A percentile compares a stretch with the other conserved stretches of the same genome.
Conservation (phyloP, 345 rosid genomes). For the Hibiscus trionum region DNA sequence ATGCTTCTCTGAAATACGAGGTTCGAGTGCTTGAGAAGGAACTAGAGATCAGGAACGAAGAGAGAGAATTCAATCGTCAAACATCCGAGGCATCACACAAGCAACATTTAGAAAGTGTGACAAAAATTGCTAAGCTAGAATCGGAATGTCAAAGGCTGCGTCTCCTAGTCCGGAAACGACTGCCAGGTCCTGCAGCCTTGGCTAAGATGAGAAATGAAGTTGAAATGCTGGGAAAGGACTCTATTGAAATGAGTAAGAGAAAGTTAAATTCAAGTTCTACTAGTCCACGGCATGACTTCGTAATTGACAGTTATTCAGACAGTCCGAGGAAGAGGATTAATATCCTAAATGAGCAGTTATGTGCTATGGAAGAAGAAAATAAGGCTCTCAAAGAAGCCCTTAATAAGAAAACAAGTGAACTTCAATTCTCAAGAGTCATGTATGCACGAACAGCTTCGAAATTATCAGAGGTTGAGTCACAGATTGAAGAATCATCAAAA, state of each 20-base stretch:
- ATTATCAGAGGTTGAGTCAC: slow-evolving; percentile 55
- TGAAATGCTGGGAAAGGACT: slow-evolving; percentile 57
- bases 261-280: slow-evolving; percentile 27
- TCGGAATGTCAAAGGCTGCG: slow-evolving; percentile 87
- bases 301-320: slow-evolving; percentile 23
- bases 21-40: slow-evolving; percentile 81
- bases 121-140: slow-evolving; percentile 81
- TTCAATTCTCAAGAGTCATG: slow-evolving; percentile 61
- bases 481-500: slow-evolving; percentile 45
- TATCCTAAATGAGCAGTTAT: slow-evolving; percentile 56
- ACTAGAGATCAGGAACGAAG: slow-evolving; percentile 83
- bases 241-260: slow-evolving; percentile 39
- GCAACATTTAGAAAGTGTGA: slow-evolving; percentile 72
- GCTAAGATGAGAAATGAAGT: slow-evolving; percentile 79
- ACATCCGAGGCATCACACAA: slow-evolving; percentile 66
- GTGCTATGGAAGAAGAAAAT: slow-evolving; percentile 70
- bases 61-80: slow-evolving; percentile 75
- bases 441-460: slow-evolving; percentile 55
- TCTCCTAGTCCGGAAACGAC: slow-evolving; percentile 64
- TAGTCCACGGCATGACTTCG: slow-evolving; percentile 23
- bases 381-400: slow-evolving; percentile 65
- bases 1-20: slow-evolving; percentile 68
- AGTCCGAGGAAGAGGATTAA: slow-evolving; percentile 31
- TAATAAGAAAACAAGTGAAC: slow-evolving; percentile 56
- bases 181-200: slow-evolving; percentile 79